Percentiles rank a stretch among this genome's conserved stretches.
Conservation (phyloP, 2,329 filamentous ascomycete genomes). For the Boeremia lycopersici region DNA sequence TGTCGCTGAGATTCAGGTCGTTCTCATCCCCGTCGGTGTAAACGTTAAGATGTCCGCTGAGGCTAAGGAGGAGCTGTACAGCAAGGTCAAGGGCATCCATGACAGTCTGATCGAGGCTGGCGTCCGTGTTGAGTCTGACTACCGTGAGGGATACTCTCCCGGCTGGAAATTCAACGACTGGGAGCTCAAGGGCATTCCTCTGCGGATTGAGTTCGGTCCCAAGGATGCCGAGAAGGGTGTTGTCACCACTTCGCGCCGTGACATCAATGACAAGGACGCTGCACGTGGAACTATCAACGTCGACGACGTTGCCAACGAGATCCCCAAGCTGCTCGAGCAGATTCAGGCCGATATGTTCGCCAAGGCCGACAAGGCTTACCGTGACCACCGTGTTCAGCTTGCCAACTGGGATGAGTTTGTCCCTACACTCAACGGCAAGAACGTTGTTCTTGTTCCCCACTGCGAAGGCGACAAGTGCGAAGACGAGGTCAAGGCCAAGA, state of each 20-base stretch:
- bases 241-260: conserved; percentile 84
- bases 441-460: conserved; percentile 89
- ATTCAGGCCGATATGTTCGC: conserved; percentile 85
- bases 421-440: conserved; percentile 87
- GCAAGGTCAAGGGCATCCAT: conserved; percentile 74
- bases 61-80: conserved; percentile 75
- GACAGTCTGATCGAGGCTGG: conserved; percentile 72
- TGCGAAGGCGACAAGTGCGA: conserved; percentile 86
- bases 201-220: conserved; percentile 93
- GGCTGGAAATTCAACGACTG: conserved; percentile 99
- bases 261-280: conserved; percentile 74
- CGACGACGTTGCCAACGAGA: conserved; percentile 70
- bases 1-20: conserved; percentile 82
- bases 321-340: conserved; percentile 82
- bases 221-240: conserved; percentile 88
- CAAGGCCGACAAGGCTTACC: conserved; percentile 79
- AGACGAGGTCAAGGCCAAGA: conserved; percentile 92
- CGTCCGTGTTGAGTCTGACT: conserved; percentile 80
- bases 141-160: conserved; percentile 85
- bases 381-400: conserved; percentile 78
- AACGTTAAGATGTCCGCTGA: conserved; percentile 73
- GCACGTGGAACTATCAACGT: conserved; percentile 71
- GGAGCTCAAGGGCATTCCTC: conserved; percentile 94
- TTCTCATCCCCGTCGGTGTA: conserved; percentile 91
- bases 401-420: conserved; percentile 90